These are phyloP conservation scores for Geosiphon pyriformis DNA, from an alignment of 192 early-diverging fungal genomes.

Conservation along the genomic window DNA sequence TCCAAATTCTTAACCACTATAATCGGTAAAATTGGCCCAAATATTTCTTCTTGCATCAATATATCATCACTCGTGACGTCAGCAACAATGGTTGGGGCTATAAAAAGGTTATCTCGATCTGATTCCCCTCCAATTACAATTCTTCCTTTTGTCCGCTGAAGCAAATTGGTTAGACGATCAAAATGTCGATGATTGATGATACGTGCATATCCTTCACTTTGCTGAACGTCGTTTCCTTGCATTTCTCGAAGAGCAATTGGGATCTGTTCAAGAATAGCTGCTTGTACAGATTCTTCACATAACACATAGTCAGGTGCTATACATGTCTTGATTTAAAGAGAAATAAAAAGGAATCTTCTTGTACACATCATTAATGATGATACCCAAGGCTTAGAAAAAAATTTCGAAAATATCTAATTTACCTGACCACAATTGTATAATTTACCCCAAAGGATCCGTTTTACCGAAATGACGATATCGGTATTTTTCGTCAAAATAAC, in stretches of 20 bases:
- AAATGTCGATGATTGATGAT: constrained; percentile 59
- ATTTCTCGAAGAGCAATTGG: constrained; percentile 33
- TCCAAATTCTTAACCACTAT: constrained; percentile 58
- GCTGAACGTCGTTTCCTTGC: constrained; percentile 38
- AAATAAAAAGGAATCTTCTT: constrained; percentile 4
- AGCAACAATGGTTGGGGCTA: constrained; percentile 79
- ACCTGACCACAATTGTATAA: constrained; percentile 83
- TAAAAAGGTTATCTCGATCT: constrained; percentile 58
- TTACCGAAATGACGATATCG: constrained; percentile 59
- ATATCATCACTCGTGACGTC: constrained; percentile 55
- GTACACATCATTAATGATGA: neutral
- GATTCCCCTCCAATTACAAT: constrained; percentile 56
- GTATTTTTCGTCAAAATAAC: constrained; percentile 59
- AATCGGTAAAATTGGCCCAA: constrained; percentile 88
- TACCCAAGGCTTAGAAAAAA: constrained; percentile 8
- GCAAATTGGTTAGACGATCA: constrained; percentile 47
- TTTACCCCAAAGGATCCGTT: constrained; percentile 78
- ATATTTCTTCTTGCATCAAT: constrained; percentile 82
- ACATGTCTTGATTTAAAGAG: constrained; percentile 56
- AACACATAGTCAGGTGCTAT: constrained; percentile 75
- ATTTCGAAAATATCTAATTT: constrained; percentile 3
- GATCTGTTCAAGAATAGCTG: constrained; percentile 47
- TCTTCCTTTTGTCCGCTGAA: constrained; percentile 49
- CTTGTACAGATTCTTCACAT: constrained; percentile 39
- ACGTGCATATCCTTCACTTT: constrained; percentile 46